Evolutionary conservation across 2,329 filamentous ascomycete species (phyloP).

Genomic region (Colletotrichum sp.): DNA sequence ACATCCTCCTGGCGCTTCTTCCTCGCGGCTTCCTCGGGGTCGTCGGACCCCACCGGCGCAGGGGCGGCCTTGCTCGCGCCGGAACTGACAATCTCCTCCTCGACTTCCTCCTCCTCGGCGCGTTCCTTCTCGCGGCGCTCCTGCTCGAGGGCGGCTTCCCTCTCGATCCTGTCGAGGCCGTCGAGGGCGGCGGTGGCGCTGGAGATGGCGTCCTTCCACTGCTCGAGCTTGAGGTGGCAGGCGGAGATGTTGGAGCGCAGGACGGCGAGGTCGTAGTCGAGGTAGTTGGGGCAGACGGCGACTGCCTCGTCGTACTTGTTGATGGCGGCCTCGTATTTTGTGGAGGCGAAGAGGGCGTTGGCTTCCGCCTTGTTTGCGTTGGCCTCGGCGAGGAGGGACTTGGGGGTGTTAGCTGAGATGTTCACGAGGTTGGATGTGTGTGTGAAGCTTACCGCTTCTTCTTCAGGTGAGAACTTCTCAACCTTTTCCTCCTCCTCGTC

Average conservation of each 20-base stretch:
- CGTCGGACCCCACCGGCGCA: slow-evolving; percentile 27
- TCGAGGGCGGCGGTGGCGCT: slow-evolving; percentile 77
- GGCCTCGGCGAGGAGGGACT: slow-evolving; percentile 75
- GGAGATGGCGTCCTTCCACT: slow-evolving; percentile 84
- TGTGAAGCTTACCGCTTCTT: slow-evolving; percentile 57
- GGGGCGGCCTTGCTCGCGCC: slow-evolving; percentile 59
- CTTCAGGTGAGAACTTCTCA: slow-evolving; percentile 56
- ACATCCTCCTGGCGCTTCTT: slow-evolving; percentile 64
- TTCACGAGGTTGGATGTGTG: background rate
- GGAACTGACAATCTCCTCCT: slow-evolving; percentile 64
- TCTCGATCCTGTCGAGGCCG: slow-evolving; percentile 67
- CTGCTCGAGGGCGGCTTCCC: slow-evolving; percentile 28
- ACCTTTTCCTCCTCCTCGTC: slow-evolving; percentile 31
- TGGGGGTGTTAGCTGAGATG: slow-evolving; percentile 32
- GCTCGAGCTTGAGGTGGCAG: slow-evolving; percentile 82
- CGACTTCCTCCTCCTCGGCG: slow-evolving; percentile 49
- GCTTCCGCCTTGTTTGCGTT: slow-evolving; percentile 76
- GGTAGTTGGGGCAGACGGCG: slow-evolving; percentile 78
- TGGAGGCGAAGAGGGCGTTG: slow-evolving; percentile 78
- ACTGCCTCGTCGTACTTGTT: slow-evolving; percentile 83
- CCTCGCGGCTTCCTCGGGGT: slow-evolving; percentile 29
- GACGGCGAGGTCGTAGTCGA: slow-evolving; percentile 88
- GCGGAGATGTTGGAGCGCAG: slow-evolving; percentile 89
- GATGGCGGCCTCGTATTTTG: slow-evolving; percentile 78
- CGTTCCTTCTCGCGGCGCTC: slow-evolving; percentile 45